These are phyloP conservation scores for Polytolypa hystricis DNA, from an alignment of 2,329 filamentous ascomycete species.

Conservation along the genomic window DNA sequence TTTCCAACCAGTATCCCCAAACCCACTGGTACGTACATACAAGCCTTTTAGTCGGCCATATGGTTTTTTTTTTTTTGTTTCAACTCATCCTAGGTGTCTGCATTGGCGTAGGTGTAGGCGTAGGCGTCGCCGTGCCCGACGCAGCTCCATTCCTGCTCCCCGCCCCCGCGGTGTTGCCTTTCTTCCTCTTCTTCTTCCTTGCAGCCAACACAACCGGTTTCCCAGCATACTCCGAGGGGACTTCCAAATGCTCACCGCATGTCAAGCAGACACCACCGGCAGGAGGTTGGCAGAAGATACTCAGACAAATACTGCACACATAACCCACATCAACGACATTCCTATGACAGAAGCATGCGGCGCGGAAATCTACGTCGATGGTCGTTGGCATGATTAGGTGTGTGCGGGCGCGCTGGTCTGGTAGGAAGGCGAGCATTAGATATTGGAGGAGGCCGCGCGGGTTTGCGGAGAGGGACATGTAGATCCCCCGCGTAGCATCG, in stretches of 20 bases:
- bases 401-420: conserved; percentile 53
- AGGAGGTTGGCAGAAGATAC: conserved; percentile 69
- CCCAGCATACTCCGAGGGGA: conserved; percentile 58
- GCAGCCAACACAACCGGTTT: conserved; percentile 64
- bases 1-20: no score
- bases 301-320: conserved; percentile 92
- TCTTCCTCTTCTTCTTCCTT: conserved; percentile 69
- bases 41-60: no score
- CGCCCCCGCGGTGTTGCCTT: conserved; percentile 29
- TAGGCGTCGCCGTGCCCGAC: conserved; percentile 48
- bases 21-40: no score
- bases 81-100: no score
- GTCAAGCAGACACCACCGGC: conserved; percentile 63
- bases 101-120: conserved; percentile 34
- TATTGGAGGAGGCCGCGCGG: conserved; percentile 75
- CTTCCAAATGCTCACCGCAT: conserved; percentile 65
- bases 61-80: no score
- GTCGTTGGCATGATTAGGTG: conserved; percentile 68
- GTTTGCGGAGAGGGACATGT: conserved; percentile 43
- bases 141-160: conserved; percentile 29
- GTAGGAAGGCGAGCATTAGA: conserved; percentile 86
- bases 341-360: conserved; percentile 96
- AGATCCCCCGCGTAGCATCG: conserved; percentile 60
- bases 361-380: conserved; percentile 85
- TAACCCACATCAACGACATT: conserved; percentile 84